Base-by-base conservation (phyloP, 2,329 filamentous ascomycete species). In the Epichloe gansuensis region DNA sequence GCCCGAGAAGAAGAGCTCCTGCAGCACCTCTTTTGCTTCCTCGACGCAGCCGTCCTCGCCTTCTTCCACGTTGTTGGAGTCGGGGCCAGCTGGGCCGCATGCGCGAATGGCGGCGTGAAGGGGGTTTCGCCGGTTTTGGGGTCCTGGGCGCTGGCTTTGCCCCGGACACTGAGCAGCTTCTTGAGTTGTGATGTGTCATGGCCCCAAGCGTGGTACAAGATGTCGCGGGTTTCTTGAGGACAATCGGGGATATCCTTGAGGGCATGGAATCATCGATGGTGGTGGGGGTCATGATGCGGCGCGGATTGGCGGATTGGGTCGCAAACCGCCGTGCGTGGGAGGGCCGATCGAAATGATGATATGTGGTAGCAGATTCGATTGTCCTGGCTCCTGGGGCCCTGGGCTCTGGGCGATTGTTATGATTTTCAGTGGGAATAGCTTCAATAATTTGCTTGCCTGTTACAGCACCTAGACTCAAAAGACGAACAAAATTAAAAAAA, bases 41-140 rank as follows among this genome's bases (percentile, higher is more conserved):
- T 83, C 78, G 35, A 86, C 67, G 28, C 68, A 65, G 51, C 69
- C 60, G 28, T 71, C 68, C 25, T 71, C 69, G 9, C 65, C 65
- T 3, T 67, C 66, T 3, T 63, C 59, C 5, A 57, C 58, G 13
- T 58, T 55, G 9, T 62, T 59, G 4, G 59, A 58, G 4, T 56
- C 55, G 5, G 59, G 47, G 21, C 34, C 61, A 3, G 67, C 65
- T 2, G 69, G 75, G 1, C 77, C 81, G 62, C 83, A 88, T 3
- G 84, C 78, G n/a, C 88, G 85, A 64, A 97, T 88, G 41, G 90
- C 89, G 23, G 91, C 87, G 69, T 97, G 93, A 13, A 97, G 77
- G 9, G 90, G 8, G 90, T 90, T 67, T 85, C 89, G 55, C 88
- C 88, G 1, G 91, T 95, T 55, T 85, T 82, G 5, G 86, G 79